A percentile compares a stretch with the other conserved stretches of the same genome.
These are phyloP conservation scores for Pythium folliculosum DNA, from an alignment of 352 stramenopile species.

Conservation along the genomic window DNA sequence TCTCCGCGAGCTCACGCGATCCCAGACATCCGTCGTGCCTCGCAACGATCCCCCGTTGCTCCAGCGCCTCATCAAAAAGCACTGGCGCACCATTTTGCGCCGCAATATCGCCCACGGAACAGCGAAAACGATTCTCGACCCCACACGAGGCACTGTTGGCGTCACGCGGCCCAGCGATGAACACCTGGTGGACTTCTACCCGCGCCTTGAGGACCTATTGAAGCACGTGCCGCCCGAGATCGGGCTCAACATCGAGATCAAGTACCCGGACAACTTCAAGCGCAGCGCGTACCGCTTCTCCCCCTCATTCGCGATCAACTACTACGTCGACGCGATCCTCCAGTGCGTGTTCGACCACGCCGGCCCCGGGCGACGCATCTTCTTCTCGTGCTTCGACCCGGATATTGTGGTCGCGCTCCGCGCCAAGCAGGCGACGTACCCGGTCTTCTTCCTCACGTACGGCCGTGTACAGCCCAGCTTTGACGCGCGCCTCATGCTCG, in stretches of 20 bases:
- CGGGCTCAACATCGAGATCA: slow-evolving; percentile 82
- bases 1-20: slow-evolving; percentile 58
- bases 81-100: slow-evolving; percentile 53
- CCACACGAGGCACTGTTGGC: slow-evolving; percentile 10
- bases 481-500: slow-evolving; percentile 62
- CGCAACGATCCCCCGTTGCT: slow-evolving; percentile 34
- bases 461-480: slow-evolving; percentile 49
- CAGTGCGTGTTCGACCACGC: slow-evolving; percentile 71
- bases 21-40: slow-evolving; percentile 42
- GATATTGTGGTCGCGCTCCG: slow-evolving; percentile 65
- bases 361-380: slow-evolving; percentile 51
- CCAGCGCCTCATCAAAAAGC: slow-evolving; percentile 66
- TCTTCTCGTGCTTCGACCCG: slow-evolving; percentile 85
- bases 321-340: slow-evolving; percentile 73
- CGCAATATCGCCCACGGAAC: slow-evolving; percentile 5
- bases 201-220: slow-evolving; percentile 63
- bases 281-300: slow-evolving; percentile 43
- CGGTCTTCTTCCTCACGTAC: slow-evolving; percentile 76
- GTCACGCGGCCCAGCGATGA: slow-evolving; percentile 35
- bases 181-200: slow-evolving; percentile 74
- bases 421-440: slow-evolving; percentile 73
- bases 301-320: slow-evolving; percentile 68
- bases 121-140: slow-evolving; percentile 16
- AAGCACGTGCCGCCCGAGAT: slow-evolving; percentile 73
- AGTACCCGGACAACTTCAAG: slow-evolving; percentile 69